These are phyloP conservation scores for Yamadazyma membranifaciens DNA, from an alignment of 1,139 yeast genomes.

Conservation along the genomic window DNA sequence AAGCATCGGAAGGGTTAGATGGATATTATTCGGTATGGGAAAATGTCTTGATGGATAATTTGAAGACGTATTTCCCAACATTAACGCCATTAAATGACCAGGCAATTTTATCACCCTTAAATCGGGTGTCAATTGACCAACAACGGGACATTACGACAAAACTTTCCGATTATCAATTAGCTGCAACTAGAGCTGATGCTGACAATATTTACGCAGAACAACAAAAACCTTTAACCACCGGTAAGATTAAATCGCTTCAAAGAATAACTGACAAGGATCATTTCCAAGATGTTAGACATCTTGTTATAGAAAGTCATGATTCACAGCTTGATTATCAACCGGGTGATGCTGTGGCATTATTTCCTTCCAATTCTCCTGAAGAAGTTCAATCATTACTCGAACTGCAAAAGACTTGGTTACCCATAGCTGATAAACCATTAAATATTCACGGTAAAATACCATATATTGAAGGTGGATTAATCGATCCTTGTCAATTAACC, in stretches of 20 bases:
- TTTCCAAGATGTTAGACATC: constrained; percentile 84
- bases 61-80: constrained; percentile 36
- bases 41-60: constrained; percentile 41
- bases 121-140: constrained; percentile 24
- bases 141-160: constrained; percentile 18
- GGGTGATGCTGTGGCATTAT: constrained; percentile 79
- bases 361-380: constrained; percentile 65
- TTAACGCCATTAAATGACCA: constrained; percentile 35
- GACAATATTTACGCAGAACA: constrained; percentile 1
- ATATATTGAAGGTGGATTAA: constrained; percentile 58
- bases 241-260: constrained; percentile 45
- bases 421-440: constrained; percentile 60
- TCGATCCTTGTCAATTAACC: constrained; percentile 49
- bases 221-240: constrained; percentile 21
- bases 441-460: constrained; percentile 26
- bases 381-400: constrained; percentile 67
- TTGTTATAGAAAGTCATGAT: constrained; percentile 40
- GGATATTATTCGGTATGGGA: constrained; percentile 79
- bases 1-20: constrained; percentile 75
- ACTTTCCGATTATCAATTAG: not conserved
- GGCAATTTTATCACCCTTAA: constrained; percentile 44
- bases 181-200: constrained; percentile 9
- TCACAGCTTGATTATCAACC: constrained; percentile 47
- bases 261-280: constrained; percentile 70
- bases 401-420: constrained; percentile 69